Evolutionary conservation across 2,329 filamentous ascomycete genomes (phyloP).

Genomic region (Pleochaeta shiraiana): DNA sequence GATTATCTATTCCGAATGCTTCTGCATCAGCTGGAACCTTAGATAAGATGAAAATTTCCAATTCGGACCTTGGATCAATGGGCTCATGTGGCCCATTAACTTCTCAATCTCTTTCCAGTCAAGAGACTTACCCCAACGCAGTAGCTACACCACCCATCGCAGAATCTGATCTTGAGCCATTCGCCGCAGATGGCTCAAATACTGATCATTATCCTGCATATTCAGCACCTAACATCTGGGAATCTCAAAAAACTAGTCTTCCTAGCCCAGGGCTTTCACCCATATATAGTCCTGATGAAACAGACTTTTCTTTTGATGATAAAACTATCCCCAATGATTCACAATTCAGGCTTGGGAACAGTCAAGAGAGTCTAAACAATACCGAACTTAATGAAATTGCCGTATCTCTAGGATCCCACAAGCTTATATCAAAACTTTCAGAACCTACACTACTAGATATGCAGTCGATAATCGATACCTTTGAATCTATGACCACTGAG

Average conservation of each 20-base stretch:
- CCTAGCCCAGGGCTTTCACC: constrained; percentile 91
- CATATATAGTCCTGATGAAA: constrained; percentile 47
- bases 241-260: constrained; percentile 71
- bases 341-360: constrained; percentile 16
- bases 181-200: constrained; percentile 28
- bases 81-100: constrained; percentile 14
- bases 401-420: neutral
- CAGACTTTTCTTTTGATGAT: constrained; percentile 22
- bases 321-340: constrained; percentile 18
- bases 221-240: constrained; percentile 41
- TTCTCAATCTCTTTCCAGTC: constrained; percentile 13
- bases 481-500: constrained; percentile 74
- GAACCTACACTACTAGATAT: constrained; percentile 21
- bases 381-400: constrained; percentile 6
- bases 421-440: constrained; percentile 9
- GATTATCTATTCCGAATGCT: neutral
- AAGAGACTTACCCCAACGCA: constrained; percentile 35
- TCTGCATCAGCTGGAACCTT: neutral
- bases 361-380: constrained; percentile 12
- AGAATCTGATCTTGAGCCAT: constrained; percentile 45
- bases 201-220: constrained; percentile 26
- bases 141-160: constrained; percentile 56
- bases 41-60: neutral
- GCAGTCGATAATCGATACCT: constrained; percentile 65
- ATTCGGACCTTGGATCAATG: constrained; percentile 22